Conservation (phyloP, 352 stramenopile species). For the Pythium volutum region DNA sequence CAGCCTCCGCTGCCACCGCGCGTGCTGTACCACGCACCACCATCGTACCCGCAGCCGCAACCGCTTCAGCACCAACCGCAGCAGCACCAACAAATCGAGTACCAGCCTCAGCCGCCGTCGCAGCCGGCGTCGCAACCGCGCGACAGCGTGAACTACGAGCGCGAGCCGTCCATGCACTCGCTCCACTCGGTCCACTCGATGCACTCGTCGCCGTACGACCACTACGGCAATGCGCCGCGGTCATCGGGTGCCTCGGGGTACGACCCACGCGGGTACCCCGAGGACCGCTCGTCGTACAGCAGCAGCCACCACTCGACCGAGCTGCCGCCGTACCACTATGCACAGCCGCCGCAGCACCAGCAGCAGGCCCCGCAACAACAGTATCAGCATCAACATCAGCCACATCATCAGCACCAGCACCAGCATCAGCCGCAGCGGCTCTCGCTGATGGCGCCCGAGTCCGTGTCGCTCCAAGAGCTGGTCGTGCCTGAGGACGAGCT, state of each 20-base stretch:
- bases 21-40: neutral
- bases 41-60: neutral
- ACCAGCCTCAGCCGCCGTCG: constrained; percentile 1
- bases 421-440: neutral
- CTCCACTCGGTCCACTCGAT: constrained; percentile 3
- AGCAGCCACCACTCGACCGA: neutral
- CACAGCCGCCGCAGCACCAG: constrained; percentile 1
- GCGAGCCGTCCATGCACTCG: constrained; percentile 9
- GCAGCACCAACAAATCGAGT: constrained; percentile 6
- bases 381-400: neutral
- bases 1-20: neutral
- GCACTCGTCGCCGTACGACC: neutral
- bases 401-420: constrained; percentile 1
- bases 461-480: neutral
- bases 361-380: no score
- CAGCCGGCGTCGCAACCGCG: neutral
- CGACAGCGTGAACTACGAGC: constrained; percentile 14
- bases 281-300: constrained; percentile 4
- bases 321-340: neutral
- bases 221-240: neutral
- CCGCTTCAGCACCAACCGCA: no score
- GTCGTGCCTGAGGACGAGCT: constrained; percentile 8
- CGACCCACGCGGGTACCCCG: neutral
- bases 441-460: neutral
- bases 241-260: neutral